phyloP scores from a whole-genome alignment of 2,329 filamentous ascomycete species.

The Xylariales sp. region DNA sequence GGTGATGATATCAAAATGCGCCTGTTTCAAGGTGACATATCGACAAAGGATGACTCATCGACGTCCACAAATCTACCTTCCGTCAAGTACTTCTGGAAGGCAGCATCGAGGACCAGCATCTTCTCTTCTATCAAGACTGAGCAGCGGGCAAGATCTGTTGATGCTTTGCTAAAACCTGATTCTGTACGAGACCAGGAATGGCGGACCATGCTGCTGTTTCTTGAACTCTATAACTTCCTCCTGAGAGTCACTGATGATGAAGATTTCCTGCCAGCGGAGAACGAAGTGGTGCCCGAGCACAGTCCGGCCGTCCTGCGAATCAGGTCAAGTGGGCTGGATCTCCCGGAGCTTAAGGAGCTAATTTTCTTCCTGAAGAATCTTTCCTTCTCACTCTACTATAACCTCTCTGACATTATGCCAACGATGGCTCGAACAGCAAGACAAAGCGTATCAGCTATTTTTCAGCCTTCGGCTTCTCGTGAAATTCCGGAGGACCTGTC shows the following conservation, averaged over 20 bases:
- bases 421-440: conserved; percentile 18
- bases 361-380: conserved; percentile 86
- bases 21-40: conserved; percentile 72
- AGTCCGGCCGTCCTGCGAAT: conserved; percentile 42
- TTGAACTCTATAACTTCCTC: conserved; percentile 92
- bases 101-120: conserved; percentile 40
- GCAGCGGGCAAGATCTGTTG: conserved; percentile 20
- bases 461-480: conserved; percentile 10
- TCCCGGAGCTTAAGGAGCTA: conserved; percentile 67
- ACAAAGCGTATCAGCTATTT: conserved; percentile 7
- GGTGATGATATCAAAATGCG: conserved; percentile 93
- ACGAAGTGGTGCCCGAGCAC: conserved; percentile 31
- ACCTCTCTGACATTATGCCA: conserved; percentile 57
- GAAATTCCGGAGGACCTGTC: conserved; percentile 12
- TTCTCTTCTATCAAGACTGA: conserved; percentile 29
- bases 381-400: conserved; percentile 84
- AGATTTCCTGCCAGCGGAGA: conserved; percentile 72
- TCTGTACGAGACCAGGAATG: conserved; percentile 62
- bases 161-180: conserved; percentile 24
- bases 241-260: conserved; percentile 93
- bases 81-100: conserved; percentile 81
- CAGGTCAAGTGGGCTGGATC: conserved; percentile 61
- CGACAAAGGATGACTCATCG: conserved; percentile 29
- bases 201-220: conserved; percentile 82
- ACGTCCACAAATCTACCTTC: conserved; percentile 53